Percentiles rank a stretch among this genome's conserved stretches.
phyloP scores from a whole-genome alignment of 148 eudicot genomes.

The Heliamphora exappendiculata region DNA sequence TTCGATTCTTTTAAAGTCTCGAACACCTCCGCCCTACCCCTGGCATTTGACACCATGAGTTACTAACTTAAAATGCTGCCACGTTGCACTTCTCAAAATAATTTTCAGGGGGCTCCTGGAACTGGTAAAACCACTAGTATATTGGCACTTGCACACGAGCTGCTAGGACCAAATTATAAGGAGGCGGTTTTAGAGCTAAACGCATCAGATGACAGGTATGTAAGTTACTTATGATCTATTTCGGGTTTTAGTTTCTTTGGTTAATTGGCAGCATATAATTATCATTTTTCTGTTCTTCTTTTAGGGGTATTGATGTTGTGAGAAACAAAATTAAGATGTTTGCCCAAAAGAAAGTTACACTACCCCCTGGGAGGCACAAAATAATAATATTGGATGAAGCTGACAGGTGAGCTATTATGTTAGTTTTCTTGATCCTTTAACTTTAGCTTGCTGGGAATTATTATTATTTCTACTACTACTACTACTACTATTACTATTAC shows the following conservation, averaged over 20 bases:
- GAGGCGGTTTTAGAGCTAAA: slow-evolving; percentile 91
- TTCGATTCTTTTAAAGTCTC: too few relatives aligned
- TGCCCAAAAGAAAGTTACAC: slow-evolving; percentile 94
- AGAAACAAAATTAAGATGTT: slow-evolving; percentile 99
- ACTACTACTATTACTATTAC: too few relatives aligned
- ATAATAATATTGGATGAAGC: slow-evolving; percentile 91
- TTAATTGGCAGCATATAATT: background rate
- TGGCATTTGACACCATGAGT: background rate
- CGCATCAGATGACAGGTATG: slow-evolving; percentile 92
- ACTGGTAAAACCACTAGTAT: slow-evolving; percentile 95
- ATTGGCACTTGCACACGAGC: slow-evolving; percentile 93
- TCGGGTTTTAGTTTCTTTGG: background rate
- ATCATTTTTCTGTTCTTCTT: background rate
- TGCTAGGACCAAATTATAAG: slow-evolving; percentile 72
- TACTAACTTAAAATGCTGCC: background rate
- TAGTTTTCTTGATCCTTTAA: background rate
- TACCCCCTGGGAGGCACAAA: slow-evolving; percentile 90
- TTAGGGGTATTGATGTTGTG: slow-evolving; percentile 91
- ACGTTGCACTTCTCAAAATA: background rate
- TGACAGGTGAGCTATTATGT: slow-evolving; percentile 57
- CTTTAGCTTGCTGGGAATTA: background rate
- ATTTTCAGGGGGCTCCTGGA: slow-evolving; percentile 88
- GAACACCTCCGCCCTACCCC: too few relatives aligned
- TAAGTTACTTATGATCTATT: background rate
- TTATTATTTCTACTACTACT: too few relatives aligned